Base-by-base conservation (phyloP, 164 flowering plant genomes). In the Cinnamomum chago region DNA sequence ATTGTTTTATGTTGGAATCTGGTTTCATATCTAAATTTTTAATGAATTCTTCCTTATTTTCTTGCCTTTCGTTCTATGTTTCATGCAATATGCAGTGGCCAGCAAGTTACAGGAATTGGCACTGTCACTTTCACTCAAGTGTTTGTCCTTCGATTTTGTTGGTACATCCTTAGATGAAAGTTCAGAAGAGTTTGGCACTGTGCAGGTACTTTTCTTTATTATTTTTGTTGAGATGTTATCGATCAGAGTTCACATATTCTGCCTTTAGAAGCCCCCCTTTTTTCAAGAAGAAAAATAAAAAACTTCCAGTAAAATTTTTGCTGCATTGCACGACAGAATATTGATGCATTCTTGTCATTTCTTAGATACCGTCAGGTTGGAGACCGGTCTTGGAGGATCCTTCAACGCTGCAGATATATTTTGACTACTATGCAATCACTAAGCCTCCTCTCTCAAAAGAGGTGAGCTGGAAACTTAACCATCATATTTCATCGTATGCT, bases 101-200 rank as follows among this genome's bases (percentile, higher is more conserved):
- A 86, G 85, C 84, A 87, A 80, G 73, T 83, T 94, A 82, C 94
- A 90, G 77, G 99, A 91, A 80, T 78, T 89, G 77, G 93, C 97
- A 23, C 91, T 96, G 64, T 89, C 98, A 65, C 95, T 96, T 76
- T 73, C 97, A 0, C 84, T 93, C 14, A 91, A 87, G 79, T 96
- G 99, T 81, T 76, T 96, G 70, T 93, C 98, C 1, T 96, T 87
- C 84, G 99, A 96, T 81, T 96, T 96, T 88, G 95, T 89, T 73
- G 99, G 99, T 65, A 92, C 99, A 71, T 85, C 98, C 25, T 81
- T 93, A 78, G 99, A 96, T 88, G 99, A 96, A 86, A 93, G 97
- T 81, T 92, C 98, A 35, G 99, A 96, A 73, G 99, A 96, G 79
- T 92, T 96, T 85, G 99, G 99, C 78, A 92, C 98, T 73, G 89